phyloP scores from a whole-genome alignment of 495 filamentous ascomycete genomes.

The Hypoxylon fuscum region DNA sequence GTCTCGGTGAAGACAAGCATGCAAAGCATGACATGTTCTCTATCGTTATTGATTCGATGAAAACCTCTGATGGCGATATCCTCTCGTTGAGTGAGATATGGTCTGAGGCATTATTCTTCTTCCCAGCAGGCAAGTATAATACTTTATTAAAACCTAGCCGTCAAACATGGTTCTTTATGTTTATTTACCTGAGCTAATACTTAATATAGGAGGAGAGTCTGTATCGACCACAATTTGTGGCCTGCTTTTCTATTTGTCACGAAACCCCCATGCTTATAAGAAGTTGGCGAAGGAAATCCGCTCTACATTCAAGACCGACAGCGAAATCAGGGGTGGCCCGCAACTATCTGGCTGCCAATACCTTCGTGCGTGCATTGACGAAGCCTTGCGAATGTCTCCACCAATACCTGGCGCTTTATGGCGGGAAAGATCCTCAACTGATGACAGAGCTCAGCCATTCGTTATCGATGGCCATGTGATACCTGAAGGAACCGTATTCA shows the following conservation, averaged over 20 bases:
- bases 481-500: slow-evolving; percentile 48
- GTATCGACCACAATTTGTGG: slow-evolving; percentile 7
- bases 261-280: slow-evolving; percentile 50
- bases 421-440: too few relatives aligned
- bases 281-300: slow-evolving; percentile 52
- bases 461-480: neutral
- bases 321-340: slow-evolving; percentile 46
- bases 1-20: slow-evolving; percentile 13
- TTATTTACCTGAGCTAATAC: too few relatives aligned
- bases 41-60: slow-evolving; percentile 54
- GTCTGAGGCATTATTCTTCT: slow-evolving; percentile 25
- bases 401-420: slow-evolving; percentile 58
- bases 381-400: slow-evolving; percentile 66
- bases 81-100: slow-evolving; percentile 15
- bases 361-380: slow-evolving; percentile 62
- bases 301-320: slow-evolving; percentile 44
- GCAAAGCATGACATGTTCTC: slow-evolving; percentile 31
- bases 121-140: slow-evolving; percentile 27
- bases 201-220: slow-evolving; percentile 22
- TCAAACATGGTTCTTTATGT: too few relatives aligned
- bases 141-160: too few relatives aligned
- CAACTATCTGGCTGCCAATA: slow-evolving; percentile 61
- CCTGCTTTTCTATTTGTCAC: slow-evolving; percentile 22
- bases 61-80: slow-evolving; percentile 19
- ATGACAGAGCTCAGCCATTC: too few relatives aligned